Evolutionary conservation across 2,329 filamentous ascomycete species (phyloP).

Genomic region (Mariannaea sp.): DNA sequence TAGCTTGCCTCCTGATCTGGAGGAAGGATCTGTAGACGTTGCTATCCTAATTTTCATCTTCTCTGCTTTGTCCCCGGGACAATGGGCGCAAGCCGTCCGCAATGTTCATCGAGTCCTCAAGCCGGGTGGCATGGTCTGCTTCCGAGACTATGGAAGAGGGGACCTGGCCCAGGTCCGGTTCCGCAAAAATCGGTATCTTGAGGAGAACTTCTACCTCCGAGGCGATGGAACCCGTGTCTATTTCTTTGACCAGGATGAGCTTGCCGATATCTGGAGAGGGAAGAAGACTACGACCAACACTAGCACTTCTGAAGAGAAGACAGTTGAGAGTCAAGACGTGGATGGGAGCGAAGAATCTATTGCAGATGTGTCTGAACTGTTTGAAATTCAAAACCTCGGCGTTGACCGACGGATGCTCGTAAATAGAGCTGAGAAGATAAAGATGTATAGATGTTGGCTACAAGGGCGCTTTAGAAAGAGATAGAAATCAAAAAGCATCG

Average conservation of each 20-base stretch:
- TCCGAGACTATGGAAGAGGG: constrained; percentile 94
- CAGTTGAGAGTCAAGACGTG: constrained; percentile 21
- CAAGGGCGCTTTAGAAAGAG: constrained; percentile 80
- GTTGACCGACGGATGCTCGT: constrained; percentile 89
- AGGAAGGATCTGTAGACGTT: constrained; percentile 82
- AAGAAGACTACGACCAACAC: constrained; percentile 26
- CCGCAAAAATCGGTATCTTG: constrained; percentile 91
- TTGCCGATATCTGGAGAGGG: constrained; percentile 77
- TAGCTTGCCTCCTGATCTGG: constrained; percentile 75
- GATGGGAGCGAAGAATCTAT: constrained; percentile 5
- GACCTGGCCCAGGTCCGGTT: constrained; percentile 96
- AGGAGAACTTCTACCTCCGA: constrained; percentile 96
- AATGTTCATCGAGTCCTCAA: constrained; percentile 86
- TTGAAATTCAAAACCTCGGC: constrained; percentile 78
- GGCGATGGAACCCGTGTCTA: constrained; percentile 97
- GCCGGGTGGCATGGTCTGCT: constrained; percentile 89
- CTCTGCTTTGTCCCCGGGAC: constrained; percentile 81
- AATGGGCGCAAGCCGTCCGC: constrained; percentile 81
- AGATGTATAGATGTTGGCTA: constrained; percentile 99
- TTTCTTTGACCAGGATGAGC: constrained; percentile 89
- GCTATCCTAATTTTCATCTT: constrained; percentile 98
- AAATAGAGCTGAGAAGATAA: constrained; percentile 86
- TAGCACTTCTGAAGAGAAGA: constrained; percentile 10
- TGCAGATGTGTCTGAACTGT: constrained; percentile 45
- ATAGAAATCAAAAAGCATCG: constrained; percentile 45